Evolutionary conservation across 225 moss, liverwort and hornwort species (phyloP), one percentile per base, ranked within the genome.

Genomic region (Sphagnum tenellum): DNA sequence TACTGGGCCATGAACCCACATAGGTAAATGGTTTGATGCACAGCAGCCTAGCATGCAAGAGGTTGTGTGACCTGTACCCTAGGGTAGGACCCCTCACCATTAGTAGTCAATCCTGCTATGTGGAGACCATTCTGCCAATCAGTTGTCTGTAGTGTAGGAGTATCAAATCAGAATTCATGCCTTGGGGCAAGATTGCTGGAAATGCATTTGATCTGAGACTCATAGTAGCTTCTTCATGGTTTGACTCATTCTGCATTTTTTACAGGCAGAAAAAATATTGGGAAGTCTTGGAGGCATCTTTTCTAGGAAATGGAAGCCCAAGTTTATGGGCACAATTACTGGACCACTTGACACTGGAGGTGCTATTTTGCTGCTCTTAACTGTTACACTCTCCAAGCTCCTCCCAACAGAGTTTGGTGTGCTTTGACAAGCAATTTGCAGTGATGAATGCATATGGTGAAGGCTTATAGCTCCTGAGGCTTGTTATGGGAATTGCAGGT

Each of bases 231-330:
- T 9, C 13, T 3, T 52, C 29, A 29, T 29, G 29, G 29, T 29
- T 29, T 29, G 29, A 29, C 29, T 29, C 29, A 29, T 29, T 29
- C 29, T 29, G 0, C 29, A 29, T 29, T 29, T 29, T 29, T 29
- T 70, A 56, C 80, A 81, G 80, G 87, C 83, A 46, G 87, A 87
- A 62, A 87, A 83, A 72, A 71, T 87, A 8, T 68, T 87, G 3
- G 83, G 78, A 48, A 80, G 66, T 66, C 69, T 87, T 4, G 86
- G 86, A 14, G 86, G 86, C 45, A 66, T 86, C 11, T 86, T 86
- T 56, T 69, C 71, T 47, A 75, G 46, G 73, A 86, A 75, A 8
- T 86, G 86, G 86, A 86, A 80, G 63, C 82, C 82, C 2, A 86
- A 86, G 77, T 80, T 73, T 59, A 77, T 57, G 49, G 77, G 73